Conservation (phyloP, 768 basidiomycete genomes). For the Amanita muscaria region DNA sequence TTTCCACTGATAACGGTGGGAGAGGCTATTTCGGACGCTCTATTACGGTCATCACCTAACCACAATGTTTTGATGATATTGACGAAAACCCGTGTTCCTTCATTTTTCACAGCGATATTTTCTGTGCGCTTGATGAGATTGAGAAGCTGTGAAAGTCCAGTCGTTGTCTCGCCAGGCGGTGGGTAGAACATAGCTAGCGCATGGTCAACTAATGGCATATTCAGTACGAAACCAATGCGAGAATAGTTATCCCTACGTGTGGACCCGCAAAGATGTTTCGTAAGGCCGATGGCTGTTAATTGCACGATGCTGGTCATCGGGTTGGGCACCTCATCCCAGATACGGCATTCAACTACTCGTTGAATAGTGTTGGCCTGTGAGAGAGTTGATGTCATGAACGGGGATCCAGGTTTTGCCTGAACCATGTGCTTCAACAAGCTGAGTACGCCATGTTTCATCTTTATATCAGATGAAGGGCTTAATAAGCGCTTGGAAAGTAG, state of each 20-base stretch:
- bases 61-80: slow-evolving; percentile 78
- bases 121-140: slow-evolving; percentile 72
- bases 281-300: slow-evolving; percentile 76
- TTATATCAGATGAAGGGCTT: slow-evolving; percentile 51
- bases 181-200: slow-evolving; percentile 47
- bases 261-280: slow-evolving; percentile 80
- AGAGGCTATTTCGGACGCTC: slow-evolving; percentile 14
- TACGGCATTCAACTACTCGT: slow-evolving; percentile 47
- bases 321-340: slow-evolving; percentile 69
- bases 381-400: slow-evolving; percentile 49
- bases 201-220: slow-evolving; percentile 29
- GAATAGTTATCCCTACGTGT: slow-evolving; percentile 41
- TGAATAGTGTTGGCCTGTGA: slow-evolving; percentile 56
- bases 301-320: slow-evolving; percentile 81
- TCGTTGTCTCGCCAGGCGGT: slow-evolving; percentile 21
- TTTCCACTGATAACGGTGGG: slow-evolving; percentile 15
- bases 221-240: background rate
- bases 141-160: slow-evolving; percentile 61
- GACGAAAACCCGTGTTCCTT: slow-evolving; percentile 83
- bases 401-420: slow-evolving; percentile 51
- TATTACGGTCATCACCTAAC: slow-evolving; percentile 35
- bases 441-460: slow-evolving; percentile 83
- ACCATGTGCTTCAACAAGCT: slow-evolving; percentile 85
- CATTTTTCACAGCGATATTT: slow-evolving; percentile 75
- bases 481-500: slow-evolving; percentile 51